Base-by-base conservation (phyloP, 441 rosid genomes). In the Populus hybrid region DNA sequence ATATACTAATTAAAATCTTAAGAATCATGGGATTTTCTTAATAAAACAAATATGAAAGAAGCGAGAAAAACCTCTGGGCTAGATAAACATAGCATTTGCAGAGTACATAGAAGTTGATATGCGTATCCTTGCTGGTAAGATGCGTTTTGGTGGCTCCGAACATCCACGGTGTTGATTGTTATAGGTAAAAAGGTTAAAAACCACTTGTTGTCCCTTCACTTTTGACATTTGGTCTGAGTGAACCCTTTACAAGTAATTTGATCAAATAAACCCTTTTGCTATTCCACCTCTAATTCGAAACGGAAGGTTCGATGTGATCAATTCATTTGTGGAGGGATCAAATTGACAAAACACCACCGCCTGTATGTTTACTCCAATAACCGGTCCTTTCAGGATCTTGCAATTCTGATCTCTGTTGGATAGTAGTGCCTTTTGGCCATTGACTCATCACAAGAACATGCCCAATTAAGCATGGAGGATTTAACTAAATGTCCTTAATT, bases 121-220 rank as follows among this genome's bases (percentile, higher is more conserved):
- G 4, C 46, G 46, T 40, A 40, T 40, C 46, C 4, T 18, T 32
- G 8, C 68, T 32, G 14, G 6, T 26, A 28, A 42, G 8, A 61
- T 21, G 35, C 7, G 63, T 71, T 3, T 79, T 12, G 81, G 81
- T 63, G 78, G 81, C 78, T 59, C 50, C 74, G 71, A 69, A 66
- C 46, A 38, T 64, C 23, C 57, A 61, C 64, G 7, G 40, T 10
- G 74, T 63, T 12, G 73, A 79, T 69, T 69, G 12, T 32, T 6
- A 1, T 14, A 7, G 10, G 3, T 35, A 35, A 4, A 16, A 35
- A 23, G 11, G 61, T 8, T 69, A 40, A 40, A 40, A 21, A 38
- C 21, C 16, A 14, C 57, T 46, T 4, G 20, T 14, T 46, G 6
- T 46, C 57, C 57, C 57, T 46, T 46, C 57, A 14, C 20, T 46